phyloP scores from a whole-genome alignment of 1,284 basidiomycete species.

The Ceratobasidium sp. region DNA sequence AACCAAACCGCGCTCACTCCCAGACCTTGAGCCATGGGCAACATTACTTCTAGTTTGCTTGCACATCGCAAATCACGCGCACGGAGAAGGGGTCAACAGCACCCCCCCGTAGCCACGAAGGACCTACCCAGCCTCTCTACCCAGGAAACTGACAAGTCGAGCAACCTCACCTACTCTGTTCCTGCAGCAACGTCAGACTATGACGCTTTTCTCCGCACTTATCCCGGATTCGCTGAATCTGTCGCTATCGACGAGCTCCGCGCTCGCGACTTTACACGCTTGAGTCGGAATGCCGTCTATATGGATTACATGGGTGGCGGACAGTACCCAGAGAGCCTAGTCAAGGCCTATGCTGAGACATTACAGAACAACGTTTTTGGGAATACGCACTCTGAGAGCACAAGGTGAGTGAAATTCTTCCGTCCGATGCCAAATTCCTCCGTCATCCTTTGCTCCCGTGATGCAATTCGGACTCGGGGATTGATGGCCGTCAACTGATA shows the following conservation, averaged over 20 bases:
- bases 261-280: constrained; percentile 68
- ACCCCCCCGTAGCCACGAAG: neutral
- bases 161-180: neutral
- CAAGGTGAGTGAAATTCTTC: constrained; percentile 58
- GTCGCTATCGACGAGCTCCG: constrained; percentile 71
- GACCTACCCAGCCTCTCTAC: neutral
- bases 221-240: constrained; percentile 53
- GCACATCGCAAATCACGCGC: neutral
- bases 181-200: constrained; percentile 40
- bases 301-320: constrained; percentile 84
- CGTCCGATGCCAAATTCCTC: constrained; percentile 44
- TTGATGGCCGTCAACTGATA: constrained; percentile 17
- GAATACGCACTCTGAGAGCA: constrained; percentile 81
- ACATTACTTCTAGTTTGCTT: neutral
- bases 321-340: constrained; percentile 74
- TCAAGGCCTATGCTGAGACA: constrained; percentile 70
- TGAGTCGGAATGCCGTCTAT: constrained; percentile 61
- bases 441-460: constrained; percentile 24
- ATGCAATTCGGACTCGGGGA: constrained; percentile 7
- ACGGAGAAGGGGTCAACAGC: neutral
- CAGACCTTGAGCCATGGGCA: too few relatives aligned
- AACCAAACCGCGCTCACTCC: too few relatives aligned
- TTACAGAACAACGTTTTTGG: constrained; percentile 70
- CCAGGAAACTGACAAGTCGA: neutral
- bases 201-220: constrained; percentile 51